phyloP scores from a whole-genome alignment of 2,329 filamentous ascomycete species.

The Apiospora pterosperma region DNA sequence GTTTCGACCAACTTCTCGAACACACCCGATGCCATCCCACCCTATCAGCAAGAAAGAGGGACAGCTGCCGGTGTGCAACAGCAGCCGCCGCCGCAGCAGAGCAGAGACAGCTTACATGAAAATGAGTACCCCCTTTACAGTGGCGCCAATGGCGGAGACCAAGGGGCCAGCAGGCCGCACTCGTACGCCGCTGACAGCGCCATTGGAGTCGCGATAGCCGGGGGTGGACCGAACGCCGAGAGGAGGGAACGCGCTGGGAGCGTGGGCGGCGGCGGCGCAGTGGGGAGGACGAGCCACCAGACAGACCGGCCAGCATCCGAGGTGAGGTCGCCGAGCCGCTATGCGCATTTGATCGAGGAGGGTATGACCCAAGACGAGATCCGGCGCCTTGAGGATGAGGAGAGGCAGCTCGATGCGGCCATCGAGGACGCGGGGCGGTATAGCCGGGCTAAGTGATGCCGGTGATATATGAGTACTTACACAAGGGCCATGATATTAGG shows the following conservation, averaged over 20 bases:
- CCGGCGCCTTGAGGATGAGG: constrained; percentile 53
- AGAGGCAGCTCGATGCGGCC: constrained; percentile 52
- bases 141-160: neutral
- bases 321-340: constrained; percentile 26
- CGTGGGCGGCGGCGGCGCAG: constrained; percentile 14
- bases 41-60: constrained; percentile 40
- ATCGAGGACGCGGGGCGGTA: constrained; percentile 43
- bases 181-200: constrained; percentile 15
- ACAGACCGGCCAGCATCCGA: constrained; percentile 5
- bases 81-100: neutral
- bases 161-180: constrained; percentile 5
- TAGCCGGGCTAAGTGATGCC: neutral
- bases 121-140: neutral
- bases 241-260: constrained; percentile 6
- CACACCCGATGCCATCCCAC: constrained; percentile 29
- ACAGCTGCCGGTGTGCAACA: constrained; percentile 31
- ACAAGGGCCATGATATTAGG: neutral
- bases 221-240: constrained; percentile 9
- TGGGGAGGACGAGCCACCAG: constrained; percentile 24
- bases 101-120: neutral
- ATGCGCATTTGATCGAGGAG: constrained; percentile 55
- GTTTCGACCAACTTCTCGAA: constrained; percentile 47
- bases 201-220: constrained; percentile 4
- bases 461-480: neutral
- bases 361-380: constrained; percentile 58